Percentiles rank a stretch among this genome's conserved stretches.
Conservation (phyloP, 331 rosid species). For the Dryas integrifolia region DNA sequence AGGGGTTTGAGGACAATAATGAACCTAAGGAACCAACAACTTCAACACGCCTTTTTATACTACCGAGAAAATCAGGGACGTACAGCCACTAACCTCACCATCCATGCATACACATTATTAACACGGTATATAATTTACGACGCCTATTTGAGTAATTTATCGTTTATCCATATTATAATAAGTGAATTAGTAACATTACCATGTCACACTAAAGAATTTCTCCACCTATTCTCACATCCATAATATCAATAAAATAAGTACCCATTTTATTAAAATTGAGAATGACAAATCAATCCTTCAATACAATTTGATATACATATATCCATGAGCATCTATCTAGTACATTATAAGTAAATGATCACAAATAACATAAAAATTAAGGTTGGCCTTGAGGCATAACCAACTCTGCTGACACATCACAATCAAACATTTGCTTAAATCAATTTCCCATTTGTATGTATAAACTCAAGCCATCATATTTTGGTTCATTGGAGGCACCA, state of each 20-base stretch:
- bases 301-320: too few relatives aligned
- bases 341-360: too few relatives aligned
- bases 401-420: neutral
- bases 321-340: too few relatives aligned
- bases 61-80: conserved; percentile 4
- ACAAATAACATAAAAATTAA: neutral
- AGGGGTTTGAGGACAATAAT: conserved; percentile 19
- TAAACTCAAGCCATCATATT: neutral
- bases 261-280: neutral
- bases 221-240: too few relatives aligned
- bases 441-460: neutral
- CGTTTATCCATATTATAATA: too few relatives aligned
- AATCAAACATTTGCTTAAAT: conserved; percentile 1
- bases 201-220: too few relatives aligned
- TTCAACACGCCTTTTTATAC: conserved; percentile 5
- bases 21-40: conserved; percentile 8
- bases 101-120: neutral
- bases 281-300: too few relatives aligned
- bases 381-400: neutral
- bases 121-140: neutral
- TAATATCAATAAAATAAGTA: neutral
- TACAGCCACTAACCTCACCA: neutral
- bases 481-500: conserved; percentile 14
- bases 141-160: too few relatives aligned
- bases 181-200: too few relatives aligned